Percentiles rank a stretch among this genome's conserved stretches.
Evolutionary conservation across 495 filamentous ascomycete genomes (phyloP).

Genomic region (Neurospora hispaniola): DNA sequence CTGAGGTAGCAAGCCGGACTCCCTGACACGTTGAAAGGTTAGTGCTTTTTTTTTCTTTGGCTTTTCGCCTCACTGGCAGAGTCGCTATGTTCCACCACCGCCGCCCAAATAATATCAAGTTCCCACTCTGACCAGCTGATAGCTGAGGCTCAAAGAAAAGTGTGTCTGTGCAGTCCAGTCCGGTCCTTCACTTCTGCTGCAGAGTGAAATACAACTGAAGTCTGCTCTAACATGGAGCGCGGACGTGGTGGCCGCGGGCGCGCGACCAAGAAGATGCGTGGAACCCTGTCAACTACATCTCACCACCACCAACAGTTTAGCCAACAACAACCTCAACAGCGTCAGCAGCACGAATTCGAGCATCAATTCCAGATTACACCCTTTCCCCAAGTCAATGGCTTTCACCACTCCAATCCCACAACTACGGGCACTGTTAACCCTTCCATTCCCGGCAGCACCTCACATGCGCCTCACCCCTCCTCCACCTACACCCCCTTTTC

Average conservation of each 20-base stretch:
- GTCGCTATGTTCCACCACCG: neutral
- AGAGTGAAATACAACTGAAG: slow-evolving; percentile 13
- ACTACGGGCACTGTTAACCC: neutral
- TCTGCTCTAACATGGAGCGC: slow-evolving; percentile 17
- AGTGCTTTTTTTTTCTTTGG: slow-evolving; percentile 15
- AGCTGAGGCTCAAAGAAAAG: neutral
- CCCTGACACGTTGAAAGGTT: slow-evolving; percentile 27
- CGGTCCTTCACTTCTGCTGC: neutral
- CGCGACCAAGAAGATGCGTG: slow-evolving; percentile 22
- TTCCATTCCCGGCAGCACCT: neutral
- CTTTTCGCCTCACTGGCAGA: slow-evolving; percentile 22
- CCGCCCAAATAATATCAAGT: neutral
- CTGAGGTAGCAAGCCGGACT: slow-evolving; percentile 3
- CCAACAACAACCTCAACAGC: slow-evolving; percentile 4
- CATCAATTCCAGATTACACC: neutral
- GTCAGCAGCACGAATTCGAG: neutral
- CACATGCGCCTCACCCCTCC: neutral
- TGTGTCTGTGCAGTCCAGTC: neutral
- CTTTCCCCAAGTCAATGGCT: neutral
- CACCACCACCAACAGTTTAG: neutral
- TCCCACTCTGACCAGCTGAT: neutral
- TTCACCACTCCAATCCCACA: neutral
- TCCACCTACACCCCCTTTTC: neutral
- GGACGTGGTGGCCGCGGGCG: slow-evolving; percentile 21
- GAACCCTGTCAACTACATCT: slow-evolving; percentile 8